These are phyloP conservation scores for Cantharellus anzutake DNA, from an alignment of 768 basidiomycete genomes.

Conservation along the genomic window DNA sequence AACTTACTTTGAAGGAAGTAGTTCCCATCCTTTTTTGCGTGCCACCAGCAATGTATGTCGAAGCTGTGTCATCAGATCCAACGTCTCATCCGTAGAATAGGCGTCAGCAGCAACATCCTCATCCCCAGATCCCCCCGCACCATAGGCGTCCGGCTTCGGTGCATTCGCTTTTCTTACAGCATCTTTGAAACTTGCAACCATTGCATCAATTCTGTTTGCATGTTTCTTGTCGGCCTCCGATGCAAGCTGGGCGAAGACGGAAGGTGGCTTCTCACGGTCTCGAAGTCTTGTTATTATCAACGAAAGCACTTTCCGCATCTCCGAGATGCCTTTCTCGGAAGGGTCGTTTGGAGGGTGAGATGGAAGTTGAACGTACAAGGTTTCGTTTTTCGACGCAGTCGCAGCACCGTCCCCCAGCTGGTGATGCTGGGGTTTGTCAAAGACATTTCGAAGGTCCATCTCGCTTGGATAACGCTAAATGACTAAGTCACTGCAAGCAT, in stretches of 20 bases:
- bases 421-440: too few relatives aligned
- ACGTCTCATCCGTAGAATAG: constrained; percentile 48
- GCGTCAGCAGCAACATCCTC: constrained; percentile 15
- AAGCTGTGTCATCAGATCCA: constrained; percentile 42
- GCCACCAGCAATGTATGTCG: constrained; percentile 40
- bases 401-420: too few relatives aligned
- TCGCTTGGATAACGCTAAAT: too few relatives aligned
- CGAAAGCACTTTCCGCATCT: constrained; percentile 48
- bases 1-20: constrained; percentile 36
- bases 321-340: constrained; percentile 23
- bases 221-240: constrained; percentile 13
- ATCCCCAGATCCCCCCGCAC: constrained; percentile 29
- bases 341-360: too few relatives aligned
- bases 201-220: constrained; percentile 22
- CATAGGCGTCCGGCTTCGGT: constrained; percentile 9
- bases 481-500: too few relatives aligned
- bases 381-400: too few relatives aligned
- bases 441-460: too few relatives aligned
- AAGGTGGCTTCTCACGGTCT: constrained; percentile 32
- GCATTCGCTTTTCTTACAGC: constrained; percentile 17
- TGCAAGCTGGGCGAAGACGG: constrained; percentile 27
- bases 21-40: constrained; percentile 36
- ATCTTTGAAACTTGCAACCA: constrained; percentile 19
- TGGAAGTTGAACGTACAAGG: too few relatives aligned
- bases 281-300: constrained; percentile 48